Evolutionary conservation across 2,329 filamentous ascomycete species (phyloP).

Genomic region (Chaetomium strumarium): DNA sequence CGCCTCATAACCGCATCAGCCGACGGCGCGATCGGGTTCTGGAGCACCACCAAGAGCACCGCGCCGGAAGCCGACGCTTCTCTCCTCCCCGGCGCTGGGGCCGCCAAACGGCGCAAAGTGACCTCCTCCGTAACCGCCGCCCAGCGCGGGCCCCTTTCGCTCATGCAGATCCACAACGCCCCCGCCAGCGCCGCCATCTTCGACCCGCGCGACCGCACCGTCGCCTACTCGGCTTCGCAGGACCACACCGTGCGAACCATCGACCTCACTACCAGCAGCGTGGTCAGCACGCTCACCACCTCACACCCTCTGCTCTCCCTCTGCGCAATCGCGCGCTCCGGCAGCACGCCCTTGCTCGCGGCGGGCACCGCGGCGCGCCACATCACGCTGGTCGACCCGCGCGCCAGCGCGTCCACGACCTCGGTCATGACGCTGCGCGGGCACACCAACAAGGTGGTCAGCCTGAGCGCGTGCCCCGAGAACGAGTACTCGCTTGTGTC

Average conservation of each 20-base stretch:
- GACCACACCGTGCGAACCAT: constrained; percentile 89
- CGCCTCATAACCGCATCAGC: constrained; percentile 80
- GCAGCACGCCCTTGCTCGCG: constrained; percentile 50
- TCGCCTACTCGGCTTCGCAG: constrained; percentile 85
- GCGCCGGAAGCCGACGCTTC: constrained; percentile 66
- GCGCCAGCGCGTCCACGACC: constrained; percentile 67
- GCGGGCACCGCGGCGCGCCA: constrained; percentile 80
- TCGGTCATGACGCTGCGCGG: constrained; percentile 87
- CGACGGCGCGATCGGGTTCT: constrained; percentile 81
- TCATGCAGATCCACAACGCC: constrained; percentile 66
- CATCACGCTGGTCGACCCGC: constrained; percentile 88
- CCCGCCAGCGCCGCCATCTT: constrained; percentile 78
- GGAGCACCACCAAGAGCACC: constrained; percentile 73
- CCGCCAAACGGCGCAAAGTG: constrained; percentile 71
- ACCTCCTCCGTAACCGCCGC: constrained; percentile 43
- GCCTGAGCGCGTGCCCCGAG: constrained; percentile 46
- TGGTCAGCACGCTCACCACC: constrained; percentile 78
- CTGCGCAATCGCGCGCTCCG: constrained; percentile 63
- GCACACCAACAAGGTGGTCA: constrained; percentile 68
- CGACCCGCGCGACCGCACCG: constrained; percentile 75
- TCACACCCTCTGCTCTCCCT: constrained; percentile 78
- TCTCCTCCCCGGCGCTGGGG: constrained; percentile 61
- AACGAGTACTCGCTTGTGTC: constrained; percentile 81
- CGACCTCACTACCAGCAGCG: constrained; percentile 73
- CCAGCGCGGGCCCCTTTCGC: constrained; percentile 71